phyloP scores from a whole-genome alignment of 129 eudicot genomes.

The Ambrosia artemisiifolia region DNA sequence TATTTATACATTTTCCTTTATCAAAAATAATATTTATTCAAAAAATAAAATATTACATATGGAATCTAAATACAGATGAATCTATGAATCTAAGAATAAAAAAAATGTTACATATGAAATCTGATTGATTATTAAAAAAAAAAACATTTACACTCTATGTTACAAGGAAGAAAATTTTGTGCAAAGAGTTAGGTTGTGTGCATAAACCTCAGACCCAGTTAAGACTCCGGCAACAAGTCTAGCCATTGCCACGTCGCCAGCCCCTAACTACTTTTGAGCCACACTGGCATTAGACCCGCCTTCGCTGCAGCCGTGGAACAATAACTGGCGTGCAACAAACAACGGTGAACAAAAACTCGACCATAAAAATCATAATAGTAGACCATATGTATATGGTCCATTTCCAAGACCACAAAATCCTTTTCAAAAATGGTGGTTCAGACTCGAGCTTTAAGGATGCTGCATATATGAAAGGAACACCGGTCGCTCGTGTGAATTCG shows the following conservation, averaged over 20 bases:
- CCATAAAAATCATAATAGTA: slow-evolving; percentile 41
- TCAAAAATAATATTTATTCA: too few species aligned
- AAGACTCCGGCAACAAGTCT: too few species aligned
- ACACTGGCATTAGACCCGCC: slow-evolving; percentile 11
- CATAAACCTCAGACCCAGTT: not conserved
- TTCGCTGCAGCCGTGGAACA: slow-evolving; percentile 46
- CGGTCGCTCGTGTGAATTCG: slow-evolving; percentile 52
- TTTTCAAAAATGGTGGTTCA: slow-evolving; percentile 63
- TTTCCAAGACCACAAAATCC: slow-evolving; percentile 80
- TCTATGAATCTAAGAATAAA: not conserved
- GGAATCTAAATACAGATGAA: slow-evolving; percentile 3
- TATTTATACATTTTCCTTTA: too few species aligned
- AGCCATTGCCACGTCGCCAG: too few species aligned
- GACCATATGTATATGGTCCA: slow-evolving; percentile 65
- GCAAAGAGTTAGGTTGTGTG: not conserved
- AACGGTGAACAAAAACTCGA: slow-evolving; percentile 57
- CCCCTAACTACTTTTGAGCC: slow-evolving; percentile 29
- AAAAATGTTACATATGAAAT: not conserved
- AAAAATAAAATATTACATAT: not conserved
- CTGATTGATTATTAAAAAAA: not conserved
- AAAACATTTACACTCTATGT: not conserved
- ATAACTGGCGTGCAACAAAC: slow-evolving; percentile 66
- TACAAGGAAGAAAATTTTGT: not conserved
- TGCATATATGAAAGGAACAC: slow-evolving; percentile 70
- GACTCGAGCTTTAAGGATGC: slow-evolving; percentile 64